A percentile compares a stretch with the other conserved stretches of the same genome.
phyloP scores from a whole-genome alignment of 1,284 basidiomycete species.

The Sparassis latifolia region DNA sequence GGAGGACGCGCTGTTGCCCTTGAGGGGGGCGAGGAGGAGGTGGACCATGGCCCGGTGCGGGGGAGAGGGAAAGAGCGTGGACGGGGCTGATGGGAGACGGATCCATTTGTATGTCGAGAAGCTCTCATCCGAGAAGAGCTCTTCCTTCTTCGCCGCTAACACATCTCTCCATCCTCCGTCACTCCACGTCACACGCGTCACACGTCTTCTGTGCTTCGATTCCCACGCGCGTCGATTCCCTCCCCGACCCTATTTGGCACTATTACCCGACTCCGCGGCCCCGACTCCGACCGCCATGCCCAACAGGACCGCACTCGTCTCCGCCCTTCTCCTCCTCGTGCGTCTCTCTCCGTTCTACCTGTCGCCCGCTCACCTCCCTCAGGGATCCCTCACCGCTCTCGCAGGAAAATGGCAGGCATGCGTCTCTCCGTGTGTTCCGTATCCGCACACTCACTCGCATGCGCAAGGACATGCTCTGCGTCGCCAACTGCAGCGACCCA shows the following conservation, averaged over 20 bases:
- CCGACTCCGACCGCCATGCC: too few species aligned
- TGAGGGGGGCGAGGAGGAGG: conserved; percentile 49
- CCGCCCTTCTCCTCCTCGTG: conserved; percentile 69
- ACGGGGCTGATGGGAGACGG: conserved; percentile 23
- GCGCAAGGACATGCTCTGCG: conserved; percentile 86
- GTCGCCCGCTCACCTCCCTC: conserved; percentile 14
- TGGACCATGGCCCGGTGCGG: conserved; percentile 46
- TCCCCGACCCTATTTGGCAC: conserved; percentile 7
- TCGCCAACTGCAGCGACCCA: conserved; percentile 76
- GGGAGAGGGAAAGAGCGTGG: conserved; percentile 22
- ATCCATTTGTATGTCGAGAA: conserved; percentile 10
- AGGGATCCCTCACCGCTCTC: conserved; percentile 76
- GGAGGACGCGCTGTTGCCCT: conserved; percentile 64
- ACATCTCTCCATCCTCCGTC: conserved; percentile 2
- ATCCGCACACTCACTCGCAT: conserved; percentile 3
- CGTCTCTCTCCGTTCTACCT: conserved; percentile 4
- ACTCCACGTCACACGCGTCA: conserved; percentile 1
- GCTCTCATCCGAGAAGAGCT: conserved; percentile 2
- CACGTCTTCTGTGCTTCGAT: not conserved
- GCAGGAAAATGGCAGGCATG: conserved; percentile 85
- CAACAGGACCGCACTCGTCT: conserved; percentile 7
- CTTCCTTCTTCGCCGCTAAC: conserved; percentile 8
- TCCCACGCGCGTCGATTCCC: not conserved
- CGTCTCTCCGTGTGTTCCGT: conserved; percentile 54
- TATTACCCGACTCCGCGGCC: too few species aligned